Evolutionary conservation across 495 filamentous ascomycete species (phyloP).

Genomic region (Lindgomyces ingoldianus): DNA sequence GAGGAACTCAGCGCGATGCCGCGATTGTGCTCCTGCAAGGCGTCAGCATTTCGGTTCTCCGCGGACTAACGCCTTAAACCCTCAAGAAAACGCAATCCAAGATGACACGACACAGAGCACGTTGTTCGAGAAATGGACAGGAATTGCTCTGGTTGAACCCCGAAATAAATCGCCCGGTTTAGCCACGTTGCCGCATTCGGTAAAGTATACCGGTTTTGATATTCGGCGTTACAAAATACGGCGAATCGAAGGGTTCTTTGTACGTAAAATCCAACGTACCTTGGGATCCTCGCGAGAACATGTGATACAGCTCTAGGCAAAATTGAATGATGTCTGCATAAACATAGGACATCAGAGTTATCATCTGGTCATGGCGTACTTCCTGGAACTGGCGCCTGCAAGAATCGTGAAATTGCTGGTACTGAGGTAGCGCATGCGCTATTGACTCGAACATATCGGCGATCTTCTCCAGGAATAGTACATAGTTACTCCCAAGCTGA

Average conservation of each 20-base stretch:
- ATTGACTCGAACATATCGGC: slow-evolving; percentile 24
- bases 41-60: slow-evolving; percentile 7
- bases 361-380: background rate
- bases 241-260: slow-evolving; percentile 2
- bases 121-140: slow-evolving; percentile 7
- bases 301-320: slow-evolving; percentile 24
- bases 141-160: background rate
- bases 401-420: slow-evolving; percentile 18
- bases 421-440: slow-evolving; percentile 20
- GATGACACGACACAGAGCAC: background rate
- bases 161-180: background rate
- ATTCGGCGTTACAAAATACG: background rate
- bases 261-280: slow-evolving; percentile 25
- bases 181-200: background rate
- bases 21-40: slow-evolving; percentile 26
- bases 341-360: slow-evolving; percentile 25
- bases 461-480: slow-evolving; percentile 26
- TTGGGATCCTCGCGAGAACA: slow-evolving; percentile 20
- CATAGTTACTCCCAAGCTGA: slow-evolving; percentile 22
- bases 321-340: slow-evolving; percentile 34
- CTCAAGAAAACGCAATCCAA: background rate
- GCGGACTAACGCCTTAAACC: slow-evolving; percentile 6
- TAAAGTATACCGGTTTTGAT: background rate
- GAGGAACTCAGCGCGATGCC: slow-evolving; percentile 12
- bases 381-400: slow-evolving; percentile 6